Base-by-base conservation (phyloP, 257 asterid genomes). In the Nicotiana undulata region DNA sequence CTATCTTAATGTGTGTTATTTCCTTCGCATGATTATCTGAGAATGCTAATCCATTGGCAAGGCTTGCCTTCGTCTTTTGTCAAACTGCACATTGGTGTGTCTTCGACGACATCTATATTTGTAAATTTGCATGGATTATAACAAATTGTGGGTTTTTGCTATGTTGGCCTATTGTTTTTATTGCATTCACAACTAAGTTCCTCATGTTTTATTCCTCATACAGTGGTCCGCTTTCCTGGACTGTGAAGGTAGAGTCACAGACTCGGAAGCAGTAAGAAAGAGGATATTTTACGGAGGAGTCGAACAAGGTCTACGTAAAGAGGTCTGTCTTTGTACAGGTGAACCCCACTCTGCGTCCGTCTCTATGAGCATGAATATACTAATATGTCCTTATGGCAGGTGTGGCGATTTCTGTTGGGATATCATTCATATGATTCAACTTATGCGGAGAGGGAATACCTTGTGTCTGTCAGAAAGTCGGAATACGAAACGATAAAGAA, bases 241-340 rank as follows among this genome's bases (percentile, higher is more conserved):
- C 85, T 89, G 89, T 51, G 99, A 96, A 89, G 99, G 99, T 49
- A 89, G 97, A 74, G 89, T 94, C n/a, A 81, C 74, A 88, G 97
- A 96, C 83, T 76, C 97, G 55, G 84, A 91, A 76, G 87, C 93
- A 15, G 85, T 94, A 75, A 88, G 87, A 84, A 90, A 88, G 85
- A 86, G 98, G 88, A 91, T 94, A 84, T 96, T 94, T 87, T 96
- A 94, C 61, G 99, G 98, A 29, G 98, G 98, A 46, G 89, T 92
- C 55, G 98, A 96, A 76, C 93, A 89, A 67, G 81, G 84, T 90
- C 80, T 90, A 86, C 91, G 98, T 82, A 89, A 88, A 68, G 97
- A 92, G 96, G 99, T 96, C 46, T 70, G 87, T 63, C n/a, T 24
- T 72, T 24, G 60, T 72, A 46, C 7, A 72, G 56, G 49, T 46